These are phyloP conservation scores for Kandelia obovata DNA, from an alignment of 345 rosid species.

Conservation along the genomic window DNA sequence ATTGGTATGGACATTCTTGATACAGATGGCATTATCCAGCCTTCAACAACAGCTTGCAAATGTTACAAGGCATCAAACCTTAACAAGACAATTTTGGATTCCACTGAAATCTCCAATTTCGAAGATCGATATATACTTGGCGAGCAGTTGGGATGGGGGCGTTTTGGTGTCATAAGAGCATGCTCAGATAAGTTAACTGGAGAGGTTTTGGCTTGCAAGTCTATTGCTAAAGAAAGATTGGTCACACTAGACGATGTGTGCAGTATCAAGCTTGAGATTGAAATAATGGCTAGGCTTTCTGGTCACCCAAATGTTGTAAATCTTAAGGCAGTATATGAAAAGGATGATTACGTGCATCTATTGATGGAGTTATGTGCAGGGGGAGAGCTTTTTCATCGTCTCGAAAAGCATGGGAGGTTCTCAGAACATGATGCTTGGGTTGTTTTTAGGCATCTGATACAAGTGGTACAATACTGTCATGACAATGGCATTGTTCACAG, in stretches of 20 bases:
- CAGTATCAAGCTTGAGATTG: conserved; percentile 58
- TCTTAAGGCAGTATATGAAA: conserved; percentile 70
- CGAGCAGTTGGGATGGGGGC: conserved; percentile 79
- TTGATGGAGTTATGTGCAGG: conserved; percentile 75
- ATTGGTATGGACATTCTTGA: conserved; percentile 50
- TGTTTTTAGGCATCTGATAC: conserved; percentile 59
- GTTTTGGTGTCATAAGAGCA: conserved; percentile 68
- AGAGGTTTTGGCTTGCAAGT: conserved; percentile 59
- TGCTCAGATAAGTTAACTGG: conserved; percentile 58
- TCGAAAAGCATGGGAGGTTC: conserved; percentile 59
- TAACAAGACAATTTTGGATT: conserved; percentile 46
- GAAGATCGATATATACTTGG: conserved; percentile 59
- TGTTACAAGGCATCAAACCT: conserved; percentile 49
- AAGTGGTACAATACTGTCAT: conserved; percentile 66
- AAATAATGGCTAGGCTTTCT: conserved; percentile 52
- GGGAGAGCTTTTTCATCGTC: conserved; percentile 63
- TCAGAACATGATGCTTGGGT: conserved; percentile 50
- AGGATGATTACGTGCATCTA: conserved; percentile 55
- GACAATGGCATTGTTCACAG: conserved; percentile 69
- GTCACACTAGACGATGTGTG: conserved; percentile 43
- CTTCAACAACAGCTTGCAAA: conserved; percentile 32
- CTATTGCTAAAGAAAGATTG: conserved; percentile 58
- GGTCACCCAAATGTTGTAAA: conserved; percentile 63
- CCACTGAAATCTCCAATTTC: conserved; percentile 51
- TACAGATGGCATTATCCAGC: conserved; percentile 23